Base-by-base conservation (phyloP, 352 stramenopile genomes). In the Bremia lactucae region DNA sequence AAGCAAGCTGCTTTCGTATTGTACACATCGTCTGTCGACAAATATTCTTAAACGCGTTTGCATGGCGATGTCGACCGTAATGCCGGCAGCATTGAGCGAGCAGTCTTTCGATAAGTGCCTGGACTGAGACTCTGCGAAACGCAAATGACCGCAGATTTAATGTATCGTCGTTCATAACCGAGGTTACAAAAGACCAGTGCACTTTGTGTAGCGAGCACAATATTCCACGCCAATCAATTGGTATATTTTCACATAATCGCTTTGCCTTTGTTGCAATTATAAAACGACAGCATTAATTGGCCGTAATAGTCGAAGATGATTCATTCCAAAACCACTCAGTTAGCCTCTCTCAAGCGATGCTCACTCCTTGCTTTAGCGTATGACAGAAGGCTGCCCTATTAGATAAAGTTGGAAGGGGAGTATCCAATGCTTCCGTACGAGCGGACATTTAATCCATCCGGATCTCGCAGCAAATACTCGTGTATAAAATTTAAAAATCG, bases 401-500 rank as follows among this genome's bases (percentile, higher is more conserved):
- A 39, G 38, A 49, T 29, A 34, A 59, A 59, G 42, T 46, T 54
- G 20, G 59, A 57, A 22, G 52, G 56, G 21, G 52, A 67, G 39
- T 46, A 64, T 15, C 65, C 65, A n/a, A 87, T 72, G 29, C 72
- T 86, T 28, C 75, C 75, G 37, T 87, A 87, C 18, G 75, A 87
- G 33, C 72, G 72, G 31, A 75, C 62, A 22, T 70, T 68, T 2
- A 69, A 65, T 34, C 53, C 55, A 23, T 83, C 59, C 10, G 64
- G 58, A 36, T 83, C 75, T 45, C 72, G 73, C 19, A 92, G 58
- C 45, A 92, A 47, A 55, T 92, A 80, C 41, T 81, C 68, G 47
- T 92, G 79, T 31, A 92, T 85, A 19, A 92, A 92, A 22, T 72
- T 82, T 16, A 92, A 59, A 62, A 92, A 92, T 16, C 79, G 76